Evolutionary conservation across 2,329 filamentous ascomycete genomes (phyloP), one percentile per base, ranked within the genome.

Genomic region (Diaporthe sp.): DNA sequence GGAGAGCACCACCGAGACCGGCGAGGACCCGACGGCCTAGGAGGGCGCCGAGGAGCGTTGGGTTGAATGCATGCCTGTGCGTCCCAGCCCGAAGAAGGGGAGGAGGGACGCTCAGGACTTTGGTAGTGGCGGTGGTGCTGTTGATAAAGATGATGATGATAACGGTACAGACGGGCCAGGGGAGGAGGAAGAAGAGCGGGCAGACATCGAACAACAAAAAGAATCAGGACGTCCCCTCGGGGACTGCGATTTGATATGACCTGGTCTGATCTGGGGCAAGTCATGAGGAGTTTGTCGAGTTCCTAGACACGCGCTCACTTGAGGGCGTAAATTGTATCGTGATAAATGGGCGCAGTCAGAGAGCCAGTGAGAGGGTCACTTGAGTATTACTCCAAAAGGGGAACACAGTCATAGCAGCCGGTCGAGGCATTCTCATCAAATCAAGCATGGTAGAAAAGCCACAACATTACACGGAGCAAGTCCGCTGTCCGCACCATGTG

Each of bases 1-100:
- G 39, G 51, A 57, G 46, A 31, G 22, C 57, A 51, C 42, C 51
- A 34, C 34, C 19, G 53, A 46, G 25, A 73, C 75, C 76, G 76
- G 39, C 31, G 61, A 67, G 34, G 74, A 62, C 28, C 22, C 53
- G 74, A 55, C 61, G 71, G 34, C 55, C 55, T 76, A 76, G 74
- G 17, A 49, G 71, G 71, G 28, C 46, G 74, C 28, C 71, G 74
- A 70, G 61, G 31, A 53, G 37, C 60, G n/a, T 5, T 70, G 70
- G 70, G 44, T 60, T 12, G 31, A 73, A 17, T 31, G 67, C 61
- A 60, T 76, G 22, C 51, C 70, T 37, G 10, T 73, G n/a, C 74
- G 58, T 15, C 42, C 70, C 25, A 75, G 74, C n/a, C 74, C 68
- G 58, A 60, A 25, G 39, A 39, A 53, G 28, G 37, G 8, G 44